Evolutionary conservation across 768 basidiomycete species (phyloP).

Genomic region (Paxillus rubicundulus): DNA sequence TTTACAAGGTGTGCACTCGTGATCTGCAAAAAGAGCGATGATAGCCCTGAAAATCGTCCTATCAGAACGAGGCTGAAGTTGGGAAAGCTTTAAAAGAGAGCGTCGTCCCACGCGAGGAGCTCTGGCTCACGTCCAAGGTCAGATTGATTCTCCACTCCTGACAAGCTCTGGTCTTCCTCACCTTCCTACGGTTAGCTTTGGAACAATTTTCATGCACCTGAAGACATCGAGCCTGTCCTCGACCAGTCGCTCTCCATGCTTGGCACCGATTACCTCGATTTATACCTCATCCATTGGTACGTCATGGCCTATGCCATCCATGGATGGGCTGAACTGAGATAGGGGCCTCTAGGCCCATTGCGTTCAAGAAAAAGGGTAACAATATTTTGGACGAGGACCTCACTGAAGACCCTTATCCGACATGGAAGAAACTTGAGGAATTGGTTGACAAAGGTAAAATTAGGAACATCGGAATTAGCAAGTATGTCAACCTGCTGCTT

Average conservation of each 20-base stretch:
- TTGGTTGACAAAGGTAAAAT: slow-evolving; percentile 75
- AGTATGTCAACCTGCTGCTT: slow-evolving; percentile 39
- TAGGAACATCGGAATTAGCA: slow-evolving; percentile 81
- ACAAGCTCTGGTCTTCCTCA: background rate
- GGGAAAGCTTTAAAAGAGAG: slow-evolving; percentile 61
- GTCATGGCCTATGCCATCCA: slow-evolving; percentile 3
- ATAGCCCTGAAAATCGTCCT: slow-evolving; percentile 2
- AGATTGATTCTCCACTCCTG: background rate
- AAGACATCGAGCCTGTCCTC: slow-evolving; percentile 64
- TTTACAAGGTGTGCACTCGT: slow-evolving; percentile 48
- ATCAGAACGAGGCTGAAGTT: slow-evolving; percentile 69
- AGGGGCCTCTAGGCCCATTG: slow-evolving; percentile 52
- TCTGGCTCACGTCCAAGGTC: slow-evolving; percentile 68
- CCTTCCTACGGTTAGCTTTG: slow-evolving; percentile 46
- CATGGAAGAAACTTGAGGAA: slow-evolving; percentile 80
- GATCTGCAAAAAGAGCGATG: background rate
- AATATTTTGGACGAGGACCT: slow-evolving; percentile 51
- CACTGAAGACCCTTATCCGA: slow-evolving; percentile 69
- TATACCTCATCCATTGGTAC: slow-evolving; percentile 81
- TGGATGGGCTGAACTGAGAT: background rate
- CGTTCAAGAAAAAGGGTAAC: slow-evolving; percentile 54
- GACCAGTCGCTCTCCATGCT: slow-evolving; percentile 64
- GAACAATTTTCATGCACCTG: slow-evolving; percentile 73
- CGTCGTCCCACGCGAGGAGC: slow-evolving; percentile 55
- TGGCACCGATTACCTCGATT: slow-evolving; percentile 68